A percentile compares a stretch with the other conserved stretches of the same genome.
Evolutionary conservation across 1,139 yeast species (phyloP).

Genomic region (Wickerhamomyces sp.): DNA sequence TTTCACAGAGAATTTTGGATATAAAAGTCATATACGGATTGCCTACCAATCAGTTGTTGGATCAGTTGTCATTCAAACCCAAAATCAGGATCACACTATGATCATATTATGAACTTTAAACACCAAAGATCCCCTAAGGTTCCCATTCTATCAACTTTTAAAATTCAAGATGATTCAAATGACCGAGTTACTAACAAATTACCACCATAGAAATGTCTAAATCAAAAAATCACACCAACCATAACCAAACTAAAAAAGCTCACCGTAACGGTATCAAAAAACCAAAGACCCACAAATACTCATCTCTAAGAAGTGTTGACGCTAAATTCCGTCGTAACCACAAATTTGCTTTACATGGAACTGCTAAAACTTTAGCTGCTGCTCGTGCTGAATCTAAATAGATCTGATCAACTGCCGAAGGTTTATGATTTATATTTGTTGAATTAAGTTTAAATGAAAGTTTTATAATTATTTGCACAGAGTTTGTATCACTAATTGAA

Average conservation of each 20-base stretch:
- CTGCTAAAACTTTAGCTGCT: conserved; percentile 88
- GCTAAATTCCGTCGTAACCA: conserved; percentile 99
- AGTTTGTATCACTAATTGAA: neutral
- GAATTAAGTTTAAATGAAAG: neutral
- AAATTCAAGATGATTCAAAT: too few species aligned
- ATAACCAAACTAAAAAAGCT: conserved; percentile 99
- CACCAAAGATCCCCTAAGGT: too few species aligned
- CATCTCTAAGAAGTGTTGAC: conserved; percentile 98
- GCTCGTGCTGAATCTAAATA: conserved; percentile 42
- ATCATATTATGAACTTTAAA: too few species aligned
- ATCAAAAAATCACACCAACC: conserved; percentile 99
- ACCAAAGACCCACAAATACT: conserved; percentile 97
- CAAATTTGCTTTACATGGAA: conserved; percentile 98
- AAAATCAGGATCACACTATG: too few species aligned
- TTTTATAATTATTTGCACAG: neutral
- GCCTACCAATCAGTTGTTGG: too few species aligned
- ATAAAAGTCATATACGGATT: too few species aligned
- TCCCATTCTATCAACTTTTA: too few species aligned
- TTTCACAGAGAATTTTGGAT: too few species aligned
- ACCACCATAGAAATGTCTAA: conserved; percentile 62
- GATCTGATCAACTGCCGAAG: neutral
- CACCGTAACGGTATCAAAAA: conserved; percentile 99
- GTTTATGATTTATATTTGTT: neutral
- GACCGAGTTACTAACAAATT: conserved; percentile 8
- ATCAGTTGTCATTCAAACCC: too few species aligned